Percentiles rank a stretch among this genome's conserved stretches.
Conservation (phyloP, 2,329 filamentous ascomycete species). For the Chaetomiaceae sp. region DNA sequence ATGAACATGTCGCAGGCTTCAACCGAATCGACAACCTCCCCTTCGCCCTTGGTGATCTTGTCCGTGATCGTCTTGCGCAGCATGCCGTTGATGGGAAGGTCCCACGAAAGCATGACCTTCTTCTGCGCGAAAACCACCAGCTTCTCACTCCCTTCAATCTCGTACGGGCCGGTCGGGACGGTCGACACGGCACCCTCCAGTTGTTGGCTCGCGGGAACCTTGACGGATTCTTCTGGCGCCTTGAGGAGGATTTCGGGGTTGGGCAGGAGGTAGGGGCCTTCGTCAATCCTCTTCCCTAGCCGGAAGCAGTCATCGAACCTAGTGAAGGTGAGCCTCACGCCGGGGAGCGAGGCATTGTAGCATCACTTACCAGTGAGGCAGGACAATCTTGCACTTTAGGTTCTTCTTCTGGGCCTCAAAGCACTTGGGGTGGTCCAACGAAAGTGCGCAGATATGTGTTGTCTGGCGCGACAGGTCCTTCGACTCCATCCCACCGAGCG, state of each 20-base stretch:
- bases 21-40: constrained; percentile 60
- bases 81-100: constrained; percentile 66
- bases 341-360: too few relatives aligned
- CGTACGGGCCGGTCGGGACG: constrained; percentile 42
- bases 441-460: constrained; percentile 85
- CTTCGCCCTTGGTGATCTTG: constrained; percentile 69
- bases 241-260: constrained; percentile 75
- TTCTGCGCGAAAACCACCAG: constrained; percentile 73
- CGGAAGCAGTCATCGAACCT: constrained; percentile 97
- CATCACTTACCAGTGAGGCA: constrained; percentile 73
- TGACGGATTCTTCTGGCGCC: constrained; percentile 51
- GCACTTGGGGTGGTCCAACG: constrained; percentile 69
- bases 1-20: constrained; percentile 76
- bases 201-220: constrained; percentile 53
- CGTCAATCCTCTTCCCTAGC: constrained; percentile 85
- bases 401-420: constrained; percentile 58
- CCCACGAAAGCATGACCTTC: constrained; percentile 69
- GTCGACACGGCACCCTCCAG: constrained; percentile 63
- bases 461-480: constrained; percentile 66
- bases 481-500: constrained; percentile 80
- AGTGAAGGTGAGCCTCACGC: background rate
- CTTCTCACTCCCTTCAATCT: constrained; percentile 40
- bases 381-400: constrained; percentile 72
- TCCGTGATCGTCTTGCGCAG: constrained; percentile 63
- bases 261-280: constrained; percentile 79